These are phyloP conservation scores for Phytophthora lateralis DNA, from an alignment of 352 stramenopile genomes.

Conservation along the genomic window DNA sequence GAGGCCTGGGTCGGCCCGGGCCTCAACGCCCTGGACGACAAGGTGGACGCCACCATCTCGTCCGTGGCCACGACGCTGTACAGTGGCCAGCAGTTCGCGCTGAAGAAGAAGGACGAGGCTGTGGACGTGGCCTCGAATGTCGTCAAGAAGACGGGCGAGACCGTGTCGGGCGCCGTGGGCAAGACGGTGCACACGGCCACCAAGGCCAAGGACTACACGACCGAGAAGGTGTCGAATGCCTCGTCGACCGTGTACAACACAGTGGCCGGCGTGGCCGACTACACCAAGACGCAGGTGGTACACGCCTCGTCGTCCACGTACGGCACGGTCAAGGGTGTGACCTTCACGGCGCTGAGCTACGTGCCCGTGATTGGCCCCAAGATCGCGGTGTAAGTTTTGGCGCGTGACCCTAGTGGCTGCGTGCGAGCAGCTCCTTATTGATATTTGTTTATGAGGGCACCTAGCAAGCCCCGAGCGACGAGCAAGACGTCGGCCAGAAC, in stretches of 20 bases:
- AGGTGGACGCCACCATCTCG: constrained; percentile 64
- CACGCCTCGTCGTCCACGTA: constrained; percentile 73
- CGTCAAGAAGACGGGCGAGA: constrained; percentile 48
- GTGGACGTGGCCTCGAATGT: constrained; percentile 44
- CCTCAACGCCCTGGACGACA: constrained; percentile 65
- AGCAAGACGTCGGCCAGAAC: too few species aligned
- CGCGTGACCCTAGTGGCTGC: too few species aligned
- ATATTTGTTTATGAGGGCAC: constrained; percentile 23
- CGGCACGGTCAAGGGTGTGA: constrained; percentile 55
- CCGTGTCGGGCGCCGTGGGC: constrained; percentile 48
- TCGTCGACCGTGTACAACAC: constrained; percentile 47
- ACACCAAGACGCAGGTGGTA: constrained; percentile 67
- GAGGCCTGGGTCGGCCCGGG: constrained; percentile 52
- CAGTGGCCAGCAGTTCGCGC: constrained; percentile 61
- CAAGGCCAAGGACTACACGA: constrained; percentile 72
- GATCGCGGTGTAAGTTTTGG: constrained; percentile 25
- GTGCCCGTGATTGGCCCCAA: constrained; percentile 68
- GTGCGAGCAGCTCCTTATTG: constrained; percentile 5
- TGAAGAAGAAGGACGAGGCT: constrained; percentile 73
- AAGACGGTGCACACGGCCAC: constrained; percentile 47
- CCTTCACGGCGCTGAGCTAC: constrained; percentile 59
- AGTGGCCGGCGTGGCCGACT: constrained; percentile 60
- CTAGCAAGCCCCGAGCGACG: neutral
- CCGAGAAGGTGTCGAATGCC: constrained; percentile 37
- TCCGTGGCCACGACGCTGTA: constrained; percentile 58